A percentile compares a stretch with the other conserved stretches of the same genome.
Evolutionary conservation across 306 rosid species (phyloP).

Genomic region (Vachellia collinsii): DNA sequence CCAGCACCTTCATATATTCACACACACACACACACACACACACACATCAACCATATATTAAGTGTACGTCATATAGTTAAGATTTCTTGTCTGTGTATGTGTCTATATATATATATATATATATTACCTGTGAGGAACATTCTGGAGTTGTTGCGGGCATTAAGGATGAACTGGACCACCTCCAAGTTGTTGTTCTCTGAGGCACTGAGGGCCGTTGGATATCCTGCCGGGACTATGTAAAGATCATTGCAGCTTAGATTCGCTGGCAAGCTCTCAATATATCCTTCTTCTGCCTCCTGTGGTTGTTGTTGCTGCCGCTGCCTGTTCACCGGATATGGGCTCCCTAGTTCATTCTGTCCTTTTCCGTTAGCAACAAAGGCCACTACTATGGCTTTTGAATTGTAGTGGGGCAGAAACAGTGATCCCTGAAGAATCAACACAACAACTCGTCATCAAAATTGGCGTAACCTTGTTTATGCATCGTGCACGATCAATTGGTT

Average conservation of each 20-base stretch:
- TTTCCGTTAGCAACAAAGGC: conserved; percentile 18
- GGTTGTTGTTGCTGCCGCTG: too few species aligned
- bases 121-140: conserved; percentile 53
- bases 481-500: too few species aligned
- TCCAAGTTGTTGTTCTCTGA: not conserved
- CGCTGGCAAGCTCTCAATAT: conserved; percentile 25
- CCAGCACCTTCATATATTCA: not conserved
- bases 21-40: too few species aligned
- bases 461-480: too few species aligned
- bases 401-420: conserved; percentile 35
- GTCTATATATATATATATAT: not conserved
- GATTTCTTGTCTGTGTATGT: too few species aligned
- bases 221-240: conserved; percentile 39
- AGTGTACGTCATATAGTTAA: conserved; percentile 1
- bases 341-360: conserved; percentile 28
- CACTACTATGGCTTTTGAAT: conserved; percentile 24
- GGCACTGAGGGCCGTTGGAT: conserved; percentile 42
- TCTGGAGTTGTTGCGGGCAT: conserved; percentile 47
- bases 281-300: not conserved
- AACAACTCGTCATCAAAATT: not conserved
- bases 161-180: conserved; percentile 38
- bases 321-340: not conserved
- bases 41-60: too few species aligned
- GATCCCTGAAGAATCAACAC: conserved; percentile 21
- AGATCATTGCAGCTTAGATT: conserved; percentile 31